Evolutionary conservation across 352 stramenopile species (phyloP).

Genomic region (Phytopythium chamaehyphon): DNA sequence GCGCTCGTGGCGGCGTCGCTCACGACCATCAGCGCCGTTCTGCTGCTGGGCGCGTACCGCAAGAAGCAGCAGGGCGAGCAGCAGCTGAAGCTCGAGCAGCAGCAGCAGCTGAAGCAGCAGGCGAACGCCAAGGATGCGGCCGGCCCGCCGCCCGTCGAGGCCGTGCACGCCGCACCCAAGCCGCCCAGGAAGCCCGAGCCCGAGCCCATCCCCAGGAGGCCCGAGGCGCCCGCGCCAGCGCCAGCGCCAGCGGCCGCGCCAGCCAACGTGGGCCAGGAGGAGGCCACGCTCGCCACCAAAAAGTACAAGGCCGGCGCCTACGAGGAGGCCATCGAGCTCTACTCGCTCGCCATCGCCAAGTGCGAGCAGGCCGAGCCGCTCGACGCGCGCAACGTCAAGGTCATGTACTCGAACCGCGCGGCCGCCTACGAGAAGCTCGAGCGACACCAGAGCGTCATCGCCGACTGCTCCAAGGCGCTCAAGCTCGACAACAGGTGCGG

Average conservation of each 20-base stretch:
- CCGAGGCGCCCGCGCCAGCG: conserved; percentile 6
- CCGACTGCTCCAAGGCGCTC: conserved; percentile 57
- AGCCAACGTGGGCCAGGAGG: conserved; percentile 46
- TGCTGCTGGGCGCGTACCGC: conserved; percentile 47
- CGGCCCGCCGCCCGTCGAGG: conserved; percentile 13
- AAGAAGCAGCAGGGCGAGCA: conserved; percentile 40
- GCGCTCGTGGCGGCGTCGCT: conserved; percentile 66
- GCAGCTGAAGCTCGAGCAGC: no score
- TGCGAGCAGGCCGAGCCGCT: conserved; percentile 50
- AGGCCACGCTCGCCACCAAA: conserved; percentile 65
- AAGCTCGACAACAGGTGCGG: conserved; percentile 47
- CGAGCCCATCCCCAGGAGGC: conserved; percentile 21
- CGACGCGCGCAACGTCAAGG: conserved; percentile 74
- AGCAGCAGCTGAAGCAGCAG: conserved; percentile 12
- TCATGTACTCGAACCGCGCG: conserved; percentile 84
- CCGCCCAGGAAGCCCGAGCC: conserved; percentile 24
- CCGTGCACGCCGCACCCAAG: conserved; percentile 20
- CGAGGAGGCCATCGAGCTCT: conserved; percentile 63
- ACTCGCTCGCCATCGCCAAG: conserved; percentile 57
- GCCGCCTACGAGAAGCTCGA: conserved; percentile 69
- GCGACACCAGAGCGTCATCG: conserved; percentile 55
- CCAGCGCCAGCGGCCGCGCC: conserved; percentile 1
- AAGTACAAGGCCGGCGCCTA: conserved; percentile 79
- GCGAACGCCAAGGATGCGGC: conserved; percentile 19
- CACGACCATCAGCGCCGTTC: conserved; percentile 56